phyloP scores from a whole-genome alignment of 306 rosid species.

The Fragaria vesca region DNA sequence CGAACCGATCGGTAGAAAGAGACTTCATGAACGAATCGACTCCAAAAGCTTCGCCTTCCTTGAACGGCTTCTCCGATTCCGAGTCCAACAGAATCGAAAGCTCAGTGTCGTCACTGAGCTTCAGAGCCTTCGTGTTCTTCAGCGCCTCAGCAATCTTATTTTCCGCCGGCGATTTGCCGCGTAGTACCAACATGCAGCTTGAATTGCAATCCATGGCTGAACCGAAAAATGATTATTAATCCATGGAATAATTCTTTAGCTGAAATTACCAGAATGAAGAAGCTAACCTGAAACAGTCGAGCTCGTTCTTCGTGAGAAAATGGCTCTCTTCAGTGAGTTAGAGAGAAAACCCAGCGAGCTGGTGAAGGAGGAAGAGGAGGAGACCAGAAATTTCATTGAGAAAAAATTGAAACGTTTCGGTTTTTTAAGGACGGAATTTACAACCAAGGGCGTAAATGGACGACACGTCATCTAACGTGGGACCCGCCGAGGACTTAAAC shows the following conservation, averaged over 20 bases:
- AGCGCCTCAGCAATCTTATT: constrained; percentile 54
- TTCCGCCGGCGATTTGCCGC: constrained; percentile 67
- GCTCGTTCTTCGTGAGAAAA: background rate
- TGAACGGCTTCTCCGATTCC: constrained; percentile 39
- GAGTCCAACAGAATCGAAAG: constrained; percentile 48
- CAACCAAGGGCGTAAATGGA: background rate
- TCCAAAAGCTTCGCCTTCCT: constrained; percentile 39
- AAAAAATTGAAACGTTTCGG: background rate
- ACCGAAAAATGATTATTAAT: background rate
- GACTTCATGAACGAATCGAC: constrained; percentile 56
- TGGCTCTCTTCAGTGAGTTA: constrained; percentile 7
- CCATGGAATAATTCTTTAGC: background rate
- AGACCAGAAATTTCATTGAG: background rate
- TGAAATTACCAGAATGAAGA: background rate
- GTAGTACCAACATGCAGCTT: constrained; percentile 42
- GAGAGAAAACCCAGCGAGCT: background rate
- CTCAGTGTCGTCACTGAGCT: constrained; percentile 48
- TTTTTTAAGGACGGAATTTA: background rate
- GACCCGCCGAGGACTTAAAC: background rate
- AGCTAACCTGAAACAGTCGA: background rate
- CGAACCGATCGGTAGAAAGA: constrained; percentile 69
- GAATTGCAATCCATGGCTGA: constrained; percentile 46
- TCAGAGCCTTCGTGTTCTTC: constrained; percentile 47
- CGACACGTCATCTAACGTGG: background rate
- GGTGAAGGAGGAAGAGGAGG: constrained; percentile 5